Conservation (phyloP, 352 stramenopile species). For the Phytopythium chamaehyphon region DNA sequence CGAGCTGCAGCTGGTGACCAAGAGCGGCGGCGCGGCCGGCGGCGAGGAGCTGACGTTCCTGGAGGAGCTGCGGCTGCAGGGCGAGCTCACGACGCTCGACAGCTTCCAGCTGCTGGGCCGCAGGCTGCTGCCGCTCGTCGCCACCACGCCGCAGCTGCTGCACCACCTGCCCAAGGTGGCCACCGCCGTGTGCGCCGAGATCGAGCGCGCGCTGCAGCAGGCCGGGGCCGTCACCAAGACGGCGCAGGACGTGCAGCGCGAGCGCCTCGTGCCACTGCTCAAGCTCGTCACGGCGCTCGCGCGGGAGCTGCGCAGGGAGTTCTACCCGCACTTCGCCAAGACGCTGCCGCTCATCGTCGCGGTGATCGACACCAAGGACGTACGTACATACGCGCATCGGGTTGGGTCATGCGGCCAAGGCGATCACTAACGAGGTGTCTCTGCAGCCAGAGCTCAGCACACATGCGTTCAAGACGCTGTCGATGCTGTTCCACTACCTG, state of each 20-base stretch:
- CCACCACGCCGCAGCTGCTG: slow-evolving; percentile 79
- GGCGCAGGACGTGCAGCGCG: slow-evolving; percentile 58
- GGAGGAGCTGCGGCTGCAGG: slow-evolving; percentile 75
- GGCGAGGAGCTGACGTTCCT: slow-evolving; percentile 68
- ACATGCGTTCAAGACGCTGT: slow-evolving; percentile 89
- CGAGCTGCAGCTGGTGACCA: slow-evolving; percentile 78
- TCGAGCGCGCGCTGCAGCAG: slow-evolving; percentile 30
- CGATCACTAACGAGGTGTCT: background rate
- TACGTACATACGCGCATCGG: no score
- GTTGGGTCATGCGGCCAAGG: no score
- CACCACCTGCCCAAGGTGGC: slow-evolving; percentile 78
- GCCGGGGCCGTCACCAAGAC: slow-evolving; percentile 8
- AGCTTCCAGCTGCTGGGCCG: slow-evolving; percentile 75
- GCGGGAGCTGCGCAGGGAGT: slow-evolving; percentile 80
- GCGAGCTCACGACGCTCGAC: slow-evolving; percentile 80
- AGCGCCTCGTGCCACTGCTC: slow-evolving; percentile 68
- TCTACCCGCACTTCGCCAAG: slow-evolving; percentile 77
- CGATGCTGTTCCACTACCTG: slow-evolving; percentile 88
- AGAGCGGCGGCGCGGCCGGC: slow-evolving; percentile 63
- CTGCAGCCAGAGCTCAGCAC: slow-evolving; percentile 81
- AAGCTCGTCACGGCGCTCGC: slow-evolving; percentile 81
- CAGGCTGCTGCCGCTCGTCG: slow-evolving; percentile 64
- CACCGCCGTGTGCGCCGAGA: slow-evolving; percentile 49
- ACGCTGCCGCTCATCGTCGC: slow-evolving; percentile 63
- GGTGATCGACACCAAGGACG: slow-evolving; percentile 83